Conservation (phyloP, 169 alveolate genomes). For the Theileria equi region DNA sequence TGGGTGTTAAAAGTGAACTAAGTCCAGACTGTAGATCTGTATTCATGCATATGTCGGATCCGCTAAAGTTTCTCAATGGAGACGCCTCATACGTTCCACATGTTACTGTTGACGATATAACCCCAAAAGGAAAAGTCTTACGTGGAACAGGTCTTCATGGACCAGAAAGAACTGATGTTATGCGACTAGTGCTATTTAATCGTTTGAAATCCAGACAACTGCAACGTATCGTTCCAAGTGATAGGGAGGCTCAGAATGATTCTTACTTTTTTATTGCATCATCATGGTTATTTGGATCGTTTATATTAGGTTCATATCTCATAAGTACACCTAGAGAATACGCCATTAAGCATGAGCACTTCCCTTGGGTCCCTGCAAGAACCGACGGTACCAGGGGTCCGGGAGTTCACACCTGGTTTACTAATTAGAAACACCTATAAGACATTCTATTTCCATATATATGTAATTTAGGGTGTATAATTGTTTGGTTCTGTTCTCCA, state of each 20-base stretch:
- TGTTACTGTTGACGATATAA: slow-evolving; percentile 71
- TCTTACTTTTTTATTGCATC: slow-evolving; percentile 69
- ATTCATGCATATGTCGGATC: slow-evolving; percentile 59
- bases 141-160: slow-evolving; percentile 88
- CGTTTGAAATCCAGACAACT: slow-evolving; percentile 81
- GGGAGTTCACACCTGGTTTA: slow-evolving; percentile 75
- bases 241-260: slow-evolving; percentile 73
- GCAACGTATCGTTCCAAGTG: slow-evolving; percentile 79
- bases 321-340: slow-evolving; percentile 71
- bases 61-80: slow-evolving; percentile 65
- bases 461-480: not conserved
- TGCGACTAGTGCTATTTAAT: slow-evolving; percentile 80
- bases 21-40: slow-evolving; percentile 55
- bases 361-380: slow-evolving; percentile 82
- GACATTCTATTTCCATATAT: not conserved
- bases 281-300: slow-evolving; percentile 72
- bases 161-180: slow-evolving; percentile 84
- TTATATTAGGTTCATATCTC: slow-evolving; percentile 55
- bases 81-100: slow-evolving; percentile 59
- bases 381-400: slow-evolving; percentile 78
- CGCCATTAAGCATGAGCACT: slow-evolving; percentile 73
- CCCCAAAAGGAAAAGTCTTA: slow-evolving; percentile 63
- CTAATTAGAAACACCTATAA: not conserved
- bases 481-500: not conserved
- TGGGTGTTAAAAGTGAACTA: slow-evolving; percentile 45